A percentile compares a stretch with the other conserved stretches of the same genome.
phyloP scores from a whole-genome alignment of 306 rosid species.

The Luffa acutangula region DNA sequence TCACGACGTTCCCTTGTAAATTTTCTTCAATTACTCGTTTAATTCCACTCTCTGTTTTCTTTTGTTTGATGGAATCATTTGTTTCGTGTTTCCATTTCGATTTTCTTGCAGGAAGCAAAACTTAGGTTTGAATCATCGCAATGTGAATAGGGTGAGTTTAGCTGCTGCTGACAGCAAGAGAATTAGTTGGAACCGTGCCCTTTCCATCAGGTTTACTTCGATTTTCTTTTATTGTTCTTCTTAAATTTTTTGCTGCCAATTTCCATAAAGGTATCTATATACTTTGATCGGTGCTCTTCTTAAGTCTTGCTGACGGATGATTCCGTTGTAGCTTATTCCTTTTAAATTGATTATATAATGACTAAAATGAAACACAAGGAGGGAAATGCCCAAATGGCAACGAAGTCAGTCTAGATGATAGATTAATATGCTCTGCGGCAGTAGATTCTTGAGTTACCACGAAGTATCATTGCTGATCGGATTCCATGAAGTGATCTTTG shows the following conservation, averaged over 20 bases:
- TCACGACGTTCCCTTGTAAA: slow-evolving; percentile 25
- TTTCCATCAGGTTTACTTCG: slow-evolving; percentile 58
- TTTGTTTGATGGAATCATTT: not conserved
- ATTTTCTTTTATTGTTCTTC: not conserved
- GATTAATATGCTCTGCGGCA: not conserved
- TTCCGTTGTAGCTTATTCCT: not conserved
- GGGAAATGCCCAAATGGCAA: not conserved
- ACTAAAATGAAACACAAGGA: not conserved
- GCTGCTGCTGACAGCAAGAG: slow-evolving; percentile 38
- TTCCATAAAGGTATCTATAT: not conserved
- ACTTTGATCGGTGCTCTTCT: not conserved
- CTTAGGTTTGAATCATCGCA: slow-evolving; percentile 8
- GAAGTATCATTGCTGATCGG: not conserved
- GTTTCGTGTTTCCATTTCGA: not conserved
- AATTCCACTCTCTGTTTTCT: not conserved
- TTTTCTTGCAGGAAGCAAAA: slow-evolving; percentile 23
- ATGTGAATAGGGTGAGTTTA: slow-evolving; percentile 36
- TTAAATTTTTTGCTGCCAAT: not conserved
- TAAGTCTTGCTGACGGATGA: not conserved
- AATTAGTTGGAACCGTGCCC: slow-evolving; percentile 84
- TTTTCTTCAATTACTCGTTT: not conserved
- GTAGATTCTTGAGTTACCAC: not conserved
- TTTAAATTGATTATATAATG: not conserved
- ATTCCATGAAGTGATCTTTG: not conserved
- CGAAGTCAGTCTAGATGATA: not conserved